A percentile compares a stretch with the other conserved stretches of the same genome.
phyloP scores from a whole-genome alignment of 495 filamentous ascomycete genomes.

The Penicillium lagena region DNA sequence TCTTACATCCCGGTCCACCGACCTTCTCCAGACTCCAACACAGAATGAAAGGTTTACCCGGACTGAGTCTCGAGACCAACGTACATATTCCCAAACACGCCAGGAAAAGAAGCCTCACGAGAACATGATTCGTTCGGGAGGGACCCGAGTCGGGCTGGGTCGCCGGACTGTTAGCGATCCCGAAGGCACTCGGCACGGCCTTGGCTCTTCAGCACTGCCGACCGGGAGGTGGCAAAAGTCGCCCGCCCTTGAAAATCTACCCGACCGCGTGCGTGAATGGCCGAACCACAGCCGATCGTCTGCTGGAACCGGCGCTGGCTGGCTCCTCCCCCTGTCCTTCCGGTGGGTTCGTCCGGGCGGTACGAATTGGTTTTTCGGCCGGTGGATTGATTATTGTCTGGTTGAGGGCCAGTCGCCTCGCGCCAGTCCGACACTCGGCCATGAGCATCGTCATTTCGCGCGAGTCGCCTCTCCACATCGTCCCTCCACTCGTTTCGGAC shows the following conservation, averaged over 20 bases:
- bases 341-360: constrained; percentile 9
- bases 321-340: constrained; percentile 3
- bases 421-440: not conserved
- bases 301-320: constrained; percentile 13
- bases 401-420: no score
- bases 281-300: constrained; percentile 14
- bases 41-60: not conserved
- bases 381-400: not conserved
- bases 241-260: constrained; percentile 7
- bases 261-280: constrained; percentile 12
- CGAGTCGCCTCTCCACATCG: constrained; percentile 14
- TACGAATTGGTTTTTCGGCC: constrained; percentile 12
- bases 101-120: no score
- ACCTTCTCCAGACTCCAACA: constrained; percentile 1
- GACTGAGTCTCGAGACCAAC: not conserved
- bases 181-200: constrained; percentile 8
- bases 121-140: no score
- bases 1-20: constrained; percentile 3
- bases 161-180: not conserved
- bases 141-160: no score
- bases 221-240: constrained; percentile 4
- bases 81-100: no score
- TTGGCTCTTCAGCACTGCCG: constrained; percentile 1
- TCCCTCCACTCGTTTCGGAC: constrained; percentile 12
- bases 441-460: constrained; percentile 4